A percentile compares a stretch with the other conserved stretches of the same genome.
Evolutionary conservation across 306 rosid species (phyloP).

Genomic region (Cucurbita maxima): DNA sequence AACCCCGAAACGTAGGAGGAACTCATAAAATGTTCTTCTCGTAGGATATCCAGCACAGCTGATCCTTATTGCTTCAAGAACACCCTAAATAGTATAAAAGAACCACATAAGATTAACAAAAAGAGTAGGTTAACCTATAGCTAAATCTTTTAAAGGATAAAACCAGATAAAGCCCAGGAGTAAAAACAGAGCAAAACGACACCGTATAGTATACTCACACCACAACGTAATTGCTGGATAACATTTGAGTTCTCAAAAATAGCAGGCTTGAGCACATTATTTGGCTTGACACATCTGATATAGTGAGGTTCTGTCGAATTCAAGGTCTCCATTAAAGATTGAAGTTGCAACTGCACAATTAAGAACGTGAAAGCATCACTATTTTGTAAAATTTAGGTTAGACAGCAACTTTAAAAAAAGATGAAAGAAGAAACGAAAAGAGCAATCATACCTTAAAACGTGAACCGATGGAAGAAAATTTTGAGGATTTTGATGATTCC

Average conservation of each 20-base stretch:
- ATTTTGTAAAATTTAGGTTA: background rate
- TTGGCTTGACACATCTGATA: slow-evolving; percentile 99
- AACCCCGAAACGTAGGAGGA: slow-evolving; percentile 91
- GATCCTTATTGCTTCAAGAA: slow-evolving; percentile 97
- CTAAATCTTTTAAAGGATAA: background rate
- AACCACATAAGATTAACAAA: slow-evolving; percentile 12
- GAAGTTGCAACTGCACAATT: slow-evolving; percentile 84
- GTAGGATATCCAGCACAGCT: slow-evolving; percentile 99
- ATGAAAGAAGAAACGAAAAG: background rate
- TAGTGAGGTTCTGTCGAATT: slow-evolving; percentile 95
- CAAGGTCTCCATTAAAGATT: slow-evolving; percentile 97
- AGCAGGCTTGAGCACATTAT: slow-evolving; percentile 90
- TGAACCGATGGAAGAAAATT: slow-evolving; percentile 95
- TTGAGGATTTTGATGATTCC: slow-evolving; percentile 85
- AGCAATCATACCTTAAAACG: slow-evolving; percentile 63
- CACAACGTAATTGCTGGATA: slow-evolving; percentile 96
- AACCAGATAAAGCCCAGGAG: slow-evolving; percentile 7
- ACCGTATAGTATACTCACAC: slow-evolving; percentile 58
- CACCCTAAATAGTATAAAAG: slow-evolving; percentile 56
- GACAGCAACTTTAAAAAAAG: background rate
- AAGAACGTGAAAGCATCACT: background rate
- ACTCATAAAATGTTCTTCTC: slow-evolving; percentile 86
- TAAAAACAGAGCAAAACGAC: slow-evolving; percentile 3
- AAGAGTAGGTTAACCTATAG: background rate
- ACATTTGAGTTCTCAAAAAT: slow-evolving; percentile 81